Evolutionary conservation across 805 yeast species (phyloP), one percentile per base, ranked within the genome.

Genomic region (Kazachstania viticola): DNA sequence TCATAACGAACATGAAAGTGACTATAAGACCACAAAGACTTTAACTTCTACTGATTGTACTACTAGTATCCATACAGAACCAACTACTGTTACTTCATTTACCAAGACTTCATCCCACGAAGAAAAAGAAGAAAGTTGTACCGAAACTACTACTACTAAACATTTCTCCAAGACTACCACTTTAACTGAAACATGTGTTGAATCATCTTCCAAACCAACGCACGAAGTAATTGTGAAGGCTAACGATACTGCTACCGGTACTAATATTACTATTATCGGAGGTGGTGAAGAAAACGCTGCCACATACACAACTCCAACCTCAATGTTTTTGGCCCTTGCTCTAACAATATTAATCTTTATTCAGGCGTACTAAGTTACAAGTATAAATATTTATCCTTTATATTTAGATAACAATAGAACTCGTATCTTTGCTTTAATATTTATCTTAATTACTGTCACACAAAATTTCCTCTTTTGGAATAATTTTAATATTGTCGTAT

Each of bases 281-380:
- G 22, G 22, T 19, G n/a, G 7, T 21, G 30, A 30, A 15, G 43
- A 41, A 9, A 43, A 41, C 16, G 38, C 42, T 11, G 37, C 51
- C 2, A 32, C 35, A 27, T 30, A 34, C 12, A 30, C 36, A 27
- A 13, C 36, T 5, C 46, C 50, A 11, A 34, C 41, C 4, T 39
- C 46, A 8, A 27, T 42, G 17, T 27, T 43, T 9, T 21, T 44
- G 18, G 48, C 45, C 9, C 18, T 38, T 9, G 12, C 44, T 9
- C 28, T 45, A 14, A 21, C 42, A 8, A 29, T 38, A 21, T 26
- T 44, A 13, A 31, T 44, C 15, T 37, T 45, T 21, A 27, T 39
- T 12, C 37, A 41, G 14, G 29, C 33, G 14, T 41, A 38, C 27
- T 34, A 33, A 17, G n/a, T n/a, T n/a, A n/a, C n/a, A n/a, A n/a